Base-by-base conservation (phyloP, 495 filamentous ascomycete species). In the Penicillium taxi region DNA sequence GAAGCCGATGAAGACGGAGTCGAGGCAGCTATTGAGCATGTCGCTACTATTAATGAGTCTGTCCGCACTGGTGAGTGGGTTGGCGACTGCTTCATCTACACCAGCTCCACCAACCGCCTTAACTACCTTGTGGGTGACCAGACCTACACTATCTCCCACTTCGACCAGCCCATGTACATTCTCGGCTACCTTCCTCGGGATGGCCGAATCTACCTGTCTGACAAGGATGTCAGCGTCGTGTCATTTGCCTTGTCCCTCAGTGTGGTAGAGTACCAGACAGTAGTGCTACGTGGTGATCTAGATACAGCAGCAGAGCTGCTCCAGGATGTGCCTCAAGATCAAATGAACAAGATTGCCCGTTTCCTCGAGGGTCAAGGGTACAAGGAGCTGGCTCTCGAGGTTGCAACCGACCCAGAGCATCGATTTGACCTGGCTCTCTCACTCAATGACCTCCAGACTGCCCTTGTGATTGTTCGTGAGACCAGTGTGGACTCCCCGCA, bases 91-190 rank as follows among this genome's bases (percentile, higher is more conserved):
- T 91, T 99, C 70, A 89, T 96, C 55, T 99, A 96, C 70, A 96
- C 91, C 18, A 96, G 88, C 69, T 81, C 77, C 49, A 94, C 89
- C 17, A 96, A 96, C 73, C 84, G 91, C 35, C 67, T 99, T 42
- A 99, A 96, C 72, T 96, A 96, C 62, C 78, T 99, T 14, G 91
- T 99, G 22, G 93, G 91, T 34, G 91, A 96, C 61, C 87, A 96
- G 63, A 93, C 88, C 19, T 95, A 96, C 73, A 95, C 91, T n/a
- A 83, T 99, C 52, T 86, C 87, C 25, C 90, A 96, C 64, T 96
- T 95, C 50, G 91, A 99, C 62, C 76, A 86, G 52, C 78, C 85
- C 11, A 88, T 90, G 81, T 99, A 96, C 60, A 72, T 94, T 27
- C 77, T 98, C 4, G 91, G 90, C 31, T 99, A 96, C 56, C 80